Percentiles rank a stretch among this genome's conserved stretches.
Evolutionary conservation across 1,284 basidiomycete genomes (phyloP).

Genomic region (Anthracocystis panici-leucophaei): DNA sequence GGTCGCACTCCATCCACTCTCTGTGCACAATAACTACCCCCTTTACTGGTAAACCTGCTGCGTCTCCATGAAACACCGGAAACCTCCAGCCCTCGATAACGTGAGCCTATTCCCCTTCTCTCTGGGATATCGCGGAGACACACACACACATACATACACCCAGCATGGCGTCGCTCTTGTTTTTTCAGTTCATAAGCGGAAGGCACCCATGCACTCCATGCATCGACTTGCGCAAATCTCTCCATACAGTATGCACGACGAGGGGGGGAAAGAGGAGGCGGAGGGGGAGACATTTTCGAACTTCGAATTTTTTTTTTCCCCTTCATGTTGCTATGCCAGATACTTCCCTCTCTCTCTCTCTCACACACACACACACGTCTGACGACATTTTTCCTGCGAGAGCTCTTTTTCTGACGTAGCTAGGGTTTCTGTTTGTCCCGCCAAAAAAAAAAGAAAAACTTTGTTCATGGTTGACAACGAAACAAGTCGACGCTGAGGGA

Average conservation of each 20-base stretch:
- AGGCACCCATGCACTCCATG: conserved; percentile 3
- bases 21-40: too few species aligned
- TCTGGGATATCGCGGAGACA: too few species aligned
- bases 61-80: background rate
- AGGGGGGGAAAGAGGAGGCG: too few species aligned
- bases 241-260: too few species aligned
- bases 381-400: conserved; percentile 1
- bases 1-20: too few species aligned
- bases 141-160: background rate
- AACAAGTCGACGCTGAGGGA: background rate
- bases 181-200: conserved; percentile 34
- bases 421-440: conserved; percentile 30
- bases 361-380: background rate
- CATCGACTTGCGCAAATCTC: too few species aligned
- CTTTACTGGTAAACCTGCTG: too few species aligned
- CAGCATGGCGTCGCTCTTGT: conserved; percentile 20
- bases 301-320: conserved; percentile 9
- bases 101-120: too few species aligned
- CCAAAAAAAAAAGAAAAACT: conserved; percentile 1
- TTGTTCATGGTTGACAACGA: background rate
- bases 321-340: conserved; percentile 20
- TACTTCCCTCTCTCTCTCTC: too few species aligned
- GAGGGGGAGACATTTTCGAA: conserved; percentile 9
- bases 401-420: too few species aligned
- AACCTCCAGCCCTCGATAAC: too few species aligned